Percentiles rank a stretch among this genome's conserved stretches.
phyloP scores from a whole-genome alignment of 2,329 filamentous ascomycete species.

The Trichoderma atroviride region DNA sequence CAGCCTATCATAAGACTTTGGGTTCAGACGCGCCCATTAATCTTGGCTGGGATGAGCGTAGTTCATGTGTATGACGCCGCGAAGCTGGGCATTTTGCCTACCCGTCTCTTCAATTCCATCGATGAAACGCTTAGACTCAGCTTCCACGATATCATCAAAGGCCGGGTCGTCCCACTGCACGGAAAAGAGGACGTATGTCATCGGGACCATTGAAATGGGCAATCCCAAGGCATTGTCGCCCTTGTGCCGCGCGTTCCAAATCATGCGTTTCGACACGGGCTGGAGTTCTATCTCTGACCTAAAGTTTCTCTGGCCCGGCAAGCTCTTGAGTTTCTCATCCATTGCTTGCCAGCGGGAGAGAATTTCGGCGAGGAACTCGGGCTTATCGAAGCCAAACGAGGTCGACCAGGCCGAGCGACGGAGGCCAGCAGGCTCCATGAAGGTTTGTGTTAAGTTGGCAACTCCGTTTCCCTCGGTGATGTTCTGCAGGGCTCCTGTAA shows the following conservation, averaged over 20 bases:
- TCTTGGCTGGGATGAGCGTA: constrained; percentile 44
- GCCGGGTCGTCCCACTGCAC: constrained; percentile 32
- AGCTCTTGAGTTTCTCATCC: constrained; percentile 27
- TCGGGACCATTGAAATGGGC: constrained; percentile 38
- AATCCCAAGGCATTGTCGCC: constrained; percentile 49
- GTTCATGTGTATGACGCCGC: constrained; percentile 42
- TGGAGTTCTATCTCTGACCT: constrained; percentile 41
- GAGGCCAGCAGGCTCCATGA: constrained; percentile 33
- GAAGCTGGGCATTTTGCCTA: constrained; percentile 34
- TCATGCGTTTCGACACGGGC: constrained; percentile 42
- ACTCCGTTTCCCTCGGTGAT: constrained; percentile 33
- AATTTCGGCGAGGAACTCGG: constrained; percentile 35
- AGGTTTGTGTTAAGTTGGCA: constrained; percentile 31
- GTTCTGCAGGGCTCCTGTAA: constrained; percentile 31
- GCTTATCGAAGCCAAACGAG: constrained; percentile 32
- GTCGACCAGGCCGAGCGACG: constrained; percentile 39
- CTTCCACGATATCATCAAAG: constrained; percentile 39
- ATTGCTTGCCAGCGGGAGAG: constrained; percentile 33
- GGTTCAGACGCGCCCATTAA: constrained; percentile 44
- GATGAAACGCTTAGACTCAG: constrained; percentile 23
- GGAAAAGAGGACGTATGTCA: constrained; percentile 39
- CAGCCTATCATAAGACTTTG: constrained; percentile 37
- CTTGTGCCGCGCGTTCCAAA: constrained; percentile 38
- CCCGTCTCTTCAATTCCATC: constrained; percentile 35
- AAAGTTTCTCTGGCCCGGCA: constrained; percentile 15